phyloP scores from a whole-genome alignment of 129 eudicot genomes.

The Centaurea solstitialis region DNA sequence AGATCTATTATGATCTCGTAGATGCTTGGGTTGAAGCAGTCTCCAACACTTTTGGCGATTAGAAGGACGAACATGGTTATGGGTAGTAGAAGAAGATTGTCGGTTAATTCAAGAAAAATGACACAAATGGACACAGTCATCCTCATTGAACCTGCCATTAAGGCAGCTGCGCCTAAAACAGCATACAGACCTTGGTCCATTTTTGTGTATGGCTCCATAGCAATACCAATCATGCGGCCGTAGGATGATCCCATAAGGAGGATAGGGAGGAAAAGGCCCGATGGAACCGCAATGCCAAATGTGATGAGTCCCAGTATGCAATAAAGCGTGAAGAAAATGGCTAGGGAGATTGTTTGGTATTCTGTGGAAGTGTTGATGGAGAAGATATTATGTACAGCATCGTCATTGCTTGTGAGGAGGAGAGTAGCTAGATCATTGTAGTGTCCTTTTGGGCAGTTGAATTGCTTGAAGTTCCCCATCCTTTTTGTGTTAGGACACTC shows the following conservation, averaged over 20 bases:
- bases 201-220: constrained; percentile 74
- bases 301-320: constrained; percentile 84
- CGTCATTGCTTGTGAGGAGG: constrained; percentile 84
- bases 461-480: constrained; percentile 83
- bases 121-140: constrained; percentile 96
- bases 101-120: constrained; percentile 88
- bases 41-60: constrained; percentile 87
- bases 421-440: constrained; percentile 92
- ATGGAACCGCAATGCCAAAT: constrained; percentile 95
- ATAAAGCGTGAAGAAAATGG: constrained; percentile 70
- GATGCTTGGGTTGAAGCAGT: constrained; percentile 81
- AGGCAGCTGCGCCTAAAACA: constrained; percentile 91
- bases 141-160: constrained; percentile 98
- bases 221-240: constrained; percentile 77
- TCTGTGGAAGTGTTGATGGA: constrained; percentile 68
- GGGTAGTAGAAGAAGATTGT: constrained; percentile 85
- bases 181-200: constrained; percentile 81
- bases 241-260: constrained; percentile 90
- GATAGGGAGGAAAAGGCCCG: constrained; percentile 95
- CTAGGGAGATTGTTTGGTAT: constrained; percentile 50
- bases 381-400: constrained; percentile 80
- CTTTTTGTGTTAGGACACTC: constrained; percentile 67
- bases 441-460: constrained; percentile 89
- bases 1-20: constrained; percentile 83
- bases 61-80: constrained; percentile 89